Percentiles rank a stretch among this genome's conserved stretches.
phyloP scores from a whole-genome alignment of 1,284 basidiomycete species.

The Vanrija sp. region DNA sequence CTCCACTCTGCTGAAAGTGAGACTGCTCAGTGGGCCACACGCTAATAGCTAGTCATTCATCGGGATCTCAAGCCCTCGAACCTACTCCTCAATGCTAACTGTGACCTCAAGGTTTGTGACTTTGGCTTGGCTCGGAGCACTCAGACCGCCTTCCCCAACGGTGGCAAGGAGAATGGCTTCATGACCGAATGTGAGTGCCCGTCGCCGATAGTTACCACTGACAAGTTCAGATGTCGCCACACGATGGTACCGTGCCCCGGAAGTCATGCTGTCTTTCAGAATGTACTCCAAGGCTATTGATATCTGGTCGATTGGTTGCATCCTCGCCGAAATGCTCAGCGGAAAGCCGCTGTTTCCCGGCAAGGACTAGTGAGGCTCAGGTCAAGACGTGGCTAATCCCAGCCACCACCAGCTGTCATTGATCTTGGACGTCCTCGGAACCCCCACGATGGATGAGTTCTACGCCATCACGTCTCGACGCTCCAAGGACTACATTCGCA shows the following conservation, averaged over 20 bases:
- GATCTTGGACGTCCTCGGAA: slow-evolving; percentile 88
- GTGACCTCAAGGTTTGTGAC: slow-evolving; percentile 91
- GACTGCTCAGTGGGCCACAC: slow-evolving; percentile 6
- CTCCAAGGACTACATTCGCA: slow-evolving; percentile 84
- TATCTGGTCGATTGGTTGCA: slow-evolving; percentile 94
- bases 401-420: slow-evolving; percentile 84
- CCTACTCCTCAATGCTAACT: slow-evolving; percentile 90
- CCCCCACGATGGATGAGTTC: slow-evolving; percentile 85
- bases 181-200: slow-evolving; percentile 61
- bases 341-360: slow-evolving; percentile 94
- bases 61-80: slow-evolving; percentile 95
- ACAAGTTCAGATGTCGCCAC: slow-evolving; percentile 62
- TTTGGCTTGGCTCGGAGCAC: slow-evolving; percentile 86
- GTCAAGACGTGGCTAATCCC: slow-evolving; percentile 30
- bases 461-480: slow-evolving; percentile 80
- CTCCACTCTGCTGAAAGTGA: slow-evolving; percentile 77
- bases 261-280: slow-evolving; percentile 95
- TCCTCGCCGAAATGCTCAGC: slow-evolving; percentile 92
- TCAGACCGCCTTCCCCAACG: slow-evolving; percentile 68
- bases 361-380: slow-evolving; percentile 64
- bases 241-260: slow-evolving; percentile 82
- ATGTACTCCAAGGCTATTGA: slow-evolving; percentile 94
- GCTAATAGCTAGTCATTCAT: slow-evolving; percentile 64
- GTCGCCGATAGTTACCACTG: not conserved
- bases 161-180: slow-evolving; percentile 72